Conservation (phyloP, 2,329 filamentous ascomycete genomes). For the Stromatinia cepivora region DNA sequence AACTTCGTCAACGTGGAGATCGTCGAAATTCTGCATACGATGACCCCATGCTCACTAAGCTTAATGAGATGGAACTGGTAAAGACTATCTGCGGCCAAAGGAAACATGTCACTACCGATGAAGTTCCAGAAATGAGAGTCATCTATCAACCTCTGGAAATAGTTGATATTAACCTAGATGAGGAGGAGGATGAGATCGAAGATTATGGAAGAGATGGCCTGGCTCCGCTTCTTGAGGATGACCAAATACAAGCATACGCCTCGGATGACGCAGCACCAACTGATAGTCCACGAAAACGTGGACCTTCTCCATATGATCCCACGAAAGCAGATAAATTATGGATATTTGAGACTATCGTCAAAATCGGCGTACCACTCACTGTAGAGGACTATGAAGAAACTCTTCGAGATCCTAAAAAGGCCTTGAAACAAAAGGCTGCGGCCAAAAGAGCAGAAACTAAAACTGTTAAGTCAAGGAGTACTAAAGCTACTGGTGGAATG, state of each 20-base stretch:
- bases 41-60: slow-evolving; percentile 43
- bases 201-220: slow-evolving; percentile 54
- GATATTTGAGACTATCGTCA: slow-evolving; percentile 65
- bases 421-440: slow-evolving; percentile 30
- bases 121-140: slow-evolving; percentile 73
- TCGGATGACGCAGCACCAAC: slow-evolving; percentile 32
- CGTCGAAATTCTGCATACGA: slow-evolving; percentile 42
- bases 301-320: slow-evolving; percentile 60
- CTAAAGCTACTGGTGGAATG: slow-evolving; percentile 36
- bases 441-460: slow-evolving; percentile 33
- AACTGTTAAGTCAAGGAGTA: slow-evolving; percentile 9
- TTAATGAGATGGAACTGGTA: slow-evolving; percentile 56
- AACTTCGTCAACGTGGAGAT: slow-evolving; percentile 49
- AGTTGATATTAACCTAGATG: slow-evolving; percentile 73
- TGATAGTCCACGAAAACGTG: slow-evolving; percentile 41
- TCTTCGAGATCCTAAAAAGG: slow-evolving; percentile 35
- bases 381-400: slow-evolving; percentile 64
- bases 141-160: slow-evolving; percentile 75
- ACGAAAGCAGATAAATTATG: slow-evolving; percentile 64
- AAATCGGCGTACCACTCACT: slow-evolving; percentile 62
- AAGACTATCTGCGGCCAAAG: slow-evolving; percentile 67
- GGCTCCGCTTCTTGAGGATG: slow-evolving; percentile 62
- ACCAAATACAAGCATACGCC: slow-evolving; percentile 52
- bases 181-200: slow-evolving; percentile 55
- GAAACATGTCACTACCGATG: slow-evolving; percentile 72